A percentile compares a stretch with the other conserved stretches of the same genome.
Evolutionary conservation across 2,329 filamentous ascomycete species (phyloP).

Genomic region (Zymoseptoria pseudotritici): DNA sequence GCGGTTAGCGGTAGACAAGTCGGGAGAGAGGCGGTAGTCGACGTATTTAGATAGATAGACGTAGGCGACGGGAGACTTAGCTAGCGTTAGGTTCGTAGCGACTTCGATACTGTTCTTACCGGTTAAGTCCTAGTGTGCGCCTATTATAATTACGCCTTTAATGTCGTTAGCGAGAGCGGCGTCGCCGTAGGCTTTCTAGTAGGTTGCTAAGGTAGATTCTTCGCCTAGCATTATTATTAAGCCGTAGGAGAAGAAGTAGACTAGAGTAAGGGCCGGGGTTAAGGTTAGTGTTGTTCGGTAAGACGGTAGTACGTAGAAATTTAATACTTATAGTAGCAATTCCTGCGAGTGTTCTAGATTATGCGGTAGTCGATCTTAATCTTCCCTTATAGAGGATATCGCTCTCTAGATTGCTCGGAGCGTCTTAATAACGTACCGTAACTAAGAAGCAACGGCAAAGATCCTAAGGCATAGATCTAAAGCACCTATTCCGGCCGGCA

Average conservation of each 20-base stretch:
- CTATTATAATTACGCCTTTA: conserved; percentile 61
- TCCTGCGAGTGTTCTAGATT: too few species aligned
- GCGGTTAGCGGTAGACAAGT: conserved; percentile 46
- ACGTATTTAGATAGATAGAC: conserved; percentile 59
- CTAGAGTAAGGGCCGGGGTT: conserved; percentile 38
- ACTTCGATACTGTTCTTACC: conserved; percentile 51
- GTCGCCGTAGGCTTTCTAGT: conserved; percentile 60
- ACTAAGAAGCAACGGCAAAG: too few species aligned
- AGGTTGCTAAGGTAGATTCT: conserved; percentile 52
- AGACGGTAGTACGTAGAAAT: too few species aligned
- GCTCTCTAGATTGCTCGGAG: too few species aligned
- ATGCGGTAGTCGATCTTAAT: too few species aligned
- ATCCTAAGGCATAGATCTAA: too few species aligned
- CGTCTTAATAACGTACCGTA: too few species aligned
- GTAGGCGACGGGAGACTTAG: conserved; percentile 58
- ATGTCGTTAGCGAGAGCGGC: conserved; percentile 52
- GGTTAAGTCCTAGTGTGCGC: conserved; percentile 58
- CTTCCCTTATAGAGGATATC: too few species aligned
- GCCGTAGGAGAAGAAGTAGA: conserved; percentile 63
- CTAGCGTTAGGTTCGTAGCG: conserved; percentile 52
- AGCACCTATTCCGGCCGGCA: too few species aligned
- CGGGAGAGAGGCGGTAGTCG: conserved; percentile 54
- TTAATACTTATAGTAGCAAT: too few species aligned
- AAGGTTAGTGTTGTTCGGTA: too few species aligned
- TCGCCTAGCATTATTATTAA: conserved; percentile 67